Conservation (phyloP, 768 basidiomycete species). For the Pisolithus sp. region DNA sequence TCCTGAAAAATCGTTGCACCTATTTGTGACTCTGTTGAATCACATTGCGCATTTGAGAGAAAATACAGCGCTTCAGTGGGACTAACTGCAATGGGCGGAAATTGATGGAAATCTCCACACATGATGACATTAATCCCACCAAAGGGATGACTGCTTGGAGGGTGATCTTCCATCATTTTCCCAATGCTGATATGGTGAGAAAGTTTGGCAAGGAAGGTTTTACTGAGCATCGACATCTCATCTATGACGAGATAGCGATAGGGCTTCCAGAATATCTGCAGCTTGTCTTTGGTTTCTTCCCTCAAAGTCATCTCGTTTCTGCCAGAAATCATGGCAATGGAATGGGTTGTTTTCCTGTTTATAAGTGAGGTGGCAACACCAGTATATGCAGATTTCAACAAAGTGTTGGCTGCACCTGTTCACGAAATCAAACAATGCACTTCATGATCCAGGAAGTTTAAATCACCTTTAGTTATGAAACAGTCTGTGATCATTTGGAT, state of each 20-base stretch:
- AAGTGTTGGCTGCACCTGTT: neutral
- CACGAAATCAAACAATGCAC: too few relatives aligned
- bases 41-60: neutral
- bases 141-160: slow-evolving; percentile 16
- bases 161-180: slow-evolving; percentile 6
- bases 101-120: slow-evolving; percentile 38
- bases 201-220: slow-evolving; percentile 13
- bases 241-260: slow-evolving; percentile 25
- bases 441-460: too few relatives aligned
- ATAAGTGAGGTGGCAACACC: slow-evolving; percentile 38
- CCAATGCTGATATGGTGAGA: slow-evolving; percentile 14
- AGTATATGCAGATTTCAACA: slow-evolving; percentile 34
- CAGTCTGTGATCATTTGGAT: slow-evolving; percentile 33
- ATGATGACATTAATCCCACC: slow-evolving; percentile 36
- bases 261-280: neutral
- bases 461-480: slow-evolving; percentile 15
- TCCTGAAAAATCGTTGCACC: too few relatives aligned
- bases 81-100: slow-evolving; percentile 2
- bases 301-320: neutral
- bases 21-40: too few relatives aligned
- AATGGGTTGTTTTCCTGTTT: slow-evolving; percentile 31
- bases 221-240: slow-evolving; percentile 35
- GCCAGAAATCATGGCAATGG: slow-evolving; percentile 17
- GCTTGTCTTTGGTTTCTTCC: neutral
- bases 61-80: slow-evolving; percentile 7